Percentiles rank a stretch among this genome's conserved stretches.
phyloP scores from a whole-genome alignment of 805 yeast species.

The Candida vartiovaarae region DNA sequence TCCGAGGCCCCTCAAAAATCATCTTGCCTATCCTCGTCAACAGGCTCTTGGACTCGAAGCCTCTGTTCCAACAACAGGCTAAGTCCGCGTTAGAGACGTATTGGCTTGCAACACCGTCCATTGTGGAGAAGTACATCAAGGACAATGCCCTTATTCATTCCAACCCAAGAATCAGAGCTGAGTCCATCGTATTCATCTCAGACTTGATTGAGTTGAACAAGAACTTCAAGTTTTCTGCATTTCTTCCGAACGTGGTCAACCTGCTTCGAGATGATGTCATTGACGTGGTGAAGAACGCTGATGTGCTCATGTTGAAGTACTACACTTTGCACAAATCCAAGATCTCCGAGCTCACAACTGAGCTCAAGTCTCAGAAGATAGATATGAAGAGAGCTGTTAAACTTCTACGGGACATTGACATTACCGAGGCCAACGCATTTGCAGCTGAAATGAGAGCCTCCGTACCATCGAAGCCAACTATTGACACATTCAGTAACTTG shows the following conservation, averaged over 20 bases:
- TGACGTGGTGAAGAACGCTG: constrained; percentile 22
- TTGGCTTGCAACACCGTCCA: constrained; percentile 44
- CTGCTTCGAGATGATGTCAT: constrained; percentile 20
- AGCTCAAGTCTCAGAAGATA: constrained; percentile 18
- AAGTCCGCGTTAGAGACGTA: constrained; percentile 45
- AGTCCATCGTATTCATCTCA: constrained; percentile 38
- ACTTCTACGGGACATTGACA: constrained; percentile 17
- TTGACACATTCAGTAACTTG: constrained; percentile 21
- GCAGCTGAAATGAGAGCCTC: constrained; percentile 9
- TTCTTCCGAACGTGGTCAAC: constrained; percentile 22
- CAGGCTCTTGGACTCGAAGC: constrained; percentile 36
- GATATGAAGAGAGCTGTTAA: constrained; percentile 13
- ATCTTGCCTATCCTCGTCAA: constrained; percentile 47
- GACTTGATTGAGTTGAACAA: constrained; percentile 32
- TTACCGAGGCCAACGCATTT: constrained; percentile 13
- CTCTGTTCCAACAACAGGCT: constrained; percentile 35
- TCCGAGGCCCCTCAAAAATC: constrained; percentile 35
- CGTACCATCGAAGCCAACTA: constrained; percentile 12
- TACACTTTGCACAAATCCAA: constrained; percentile 17
- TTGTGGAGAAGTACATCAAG: constrained; percentile 39
- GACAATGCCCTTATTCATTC: constrained; percentile 37
- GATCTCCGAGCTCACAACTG: constrained; percentile 11
- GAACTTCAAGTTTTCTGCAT: constrained; percentile 26
- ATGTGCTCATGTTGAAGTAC: constrained; percentile 20
- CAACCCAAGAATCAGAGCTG: constrained; percentile 32